These are phyloP conservation scores for Phytopythium delawarense DNA, from an alignment of 352 stramenopile species.

Conservation along the genomic window DNA sequence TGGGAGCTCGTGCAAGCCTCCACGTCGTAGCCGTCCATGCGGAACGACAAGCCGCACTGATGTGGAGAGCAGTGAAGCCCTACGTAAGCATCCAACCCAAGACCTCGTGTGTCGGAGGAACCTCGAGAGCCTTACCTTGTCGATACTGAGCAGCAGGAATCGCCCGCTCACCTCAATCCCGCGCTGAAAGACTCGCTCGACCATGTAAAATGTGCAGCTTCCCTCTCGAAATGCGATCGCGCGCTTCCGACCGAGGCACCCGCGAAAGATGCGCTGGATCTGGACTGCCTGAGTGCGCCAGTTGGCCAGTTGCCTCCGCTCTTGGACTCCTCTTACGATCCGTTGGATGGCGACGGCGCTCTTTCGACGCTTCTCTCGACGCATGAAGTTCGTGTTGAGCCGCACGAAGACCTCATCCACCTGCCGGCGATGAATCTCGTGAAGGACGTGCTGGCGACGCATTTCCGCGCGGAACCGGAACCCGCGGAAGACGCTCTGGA, in stretches of 20 bases:
- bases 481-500: constrained; percentile 50
- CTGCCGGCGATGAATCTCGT: constrained; percentile 47
- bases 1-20: constrained; percentile 39
- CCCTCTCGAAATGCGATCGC: constrained; percentile 59
- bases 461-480: constrained; percentile 52
- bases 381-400: constrained; percentile 29
- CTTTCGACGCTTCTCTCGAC: constrained; percentile 41
- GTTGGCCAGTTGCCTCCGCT: constrained; percentile 21
- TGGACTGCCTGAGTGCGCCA: constrained; percentile 28
- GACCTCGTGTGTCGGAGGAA: not conserved
- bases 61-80: not conserved
- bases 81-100: not conserved
- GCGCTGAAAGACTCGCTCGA: constrained; percentile 57
- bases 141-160: constrained; percentile 49
- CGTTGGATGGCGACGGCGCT: constrained; percentile 50
- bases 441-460: constrained; percentile 34
- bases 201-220: constrained; percentile 68
- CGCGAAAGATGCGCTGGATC: constrained; percentile 57
- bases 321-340: constrained; percentile 44
- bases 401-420: constrained; percentile 30
- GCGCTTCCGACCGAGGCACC: constrained; percentile 43
- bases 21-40: constrained; percentile 54
- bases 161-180: constrained; percentile 41
- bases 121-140: constrained; percentile 32
- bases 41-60: constrained; percentile 65